A percentile compares a stretch with the other conserved stretches of the same genome.
phyloP scores from a whole-genome alignment of 805 yeast genomes.

The Clavispora asparagi region DNA sequence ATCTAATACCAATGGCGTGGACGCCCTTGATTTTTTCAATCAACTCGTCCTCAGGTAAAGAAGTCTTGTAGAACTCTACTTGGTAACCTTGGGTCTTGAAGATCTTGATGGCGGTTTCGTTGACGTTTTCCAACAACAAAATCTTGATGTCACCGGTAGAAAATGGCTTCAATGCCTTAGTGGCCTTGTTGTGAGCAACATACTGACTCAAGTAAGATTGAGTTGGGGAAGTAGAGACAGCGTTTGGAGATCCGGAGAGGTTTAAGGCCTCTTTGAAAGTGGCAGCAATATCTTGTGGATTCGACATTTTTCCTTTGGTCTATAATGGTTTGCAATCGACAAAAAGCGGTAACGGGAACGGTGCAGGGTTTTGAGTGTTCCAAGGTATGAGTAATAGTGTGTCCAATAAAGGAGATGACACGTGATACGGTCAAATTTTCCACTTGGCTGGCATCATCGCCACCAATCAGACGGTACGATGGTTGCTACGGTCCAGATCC shows the following conservation, averaged over 20 bases:
- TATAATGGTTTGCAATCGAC: neutral
- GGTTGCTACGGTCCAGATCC: neutral
- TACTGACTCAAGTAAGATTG: slow-evolving; percentile 62
- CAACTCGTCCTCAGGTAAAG: slow-evolving; percentile 87
- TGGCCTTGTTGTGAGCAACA: slow-evolving; percentile 43
- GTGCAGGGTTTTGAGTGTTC: neutral
- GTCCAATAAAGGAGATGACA: neutral
- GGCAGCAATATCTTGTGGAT: slow-evolving; percentile 63
- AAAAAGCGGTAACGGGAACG: neutral
- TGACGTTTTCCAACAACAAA: slow-evolving; percentile 86
- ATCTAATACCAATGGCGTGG: slow-evolving; percentile 97
- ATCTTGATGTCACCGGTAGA: slow-evolving; percentile 94
- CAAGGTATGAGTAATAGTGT: neutral
- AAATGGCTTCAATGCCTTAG: slow-evolving; percentile 85
- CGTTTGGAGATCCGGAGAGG: slow-evolving; percentile 42
- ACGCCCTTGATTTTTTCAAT: slow-evolving; percentile 90
- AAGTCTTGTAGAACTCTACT: slow-evolving; percentile 87
- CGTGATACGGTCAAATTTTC: neutral
- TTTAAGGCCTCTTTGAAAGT: slow-evolving; percentile 52
- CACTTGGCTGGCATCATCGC: neutral
- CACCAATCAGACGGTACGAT: neutral
- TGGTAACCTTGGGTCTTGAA: slow-evolving; percentile 91
- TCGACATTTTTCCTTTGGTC: slow-evolving; percentile 41
- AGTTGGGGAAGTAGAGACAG: slow-evolving; percentile 82
- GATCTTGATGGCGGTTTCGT: slow-evolving; percentile 83